Base-by-base conservation (phyloP, 345 rosid species). In the Linum usitatissimum region DNA sequence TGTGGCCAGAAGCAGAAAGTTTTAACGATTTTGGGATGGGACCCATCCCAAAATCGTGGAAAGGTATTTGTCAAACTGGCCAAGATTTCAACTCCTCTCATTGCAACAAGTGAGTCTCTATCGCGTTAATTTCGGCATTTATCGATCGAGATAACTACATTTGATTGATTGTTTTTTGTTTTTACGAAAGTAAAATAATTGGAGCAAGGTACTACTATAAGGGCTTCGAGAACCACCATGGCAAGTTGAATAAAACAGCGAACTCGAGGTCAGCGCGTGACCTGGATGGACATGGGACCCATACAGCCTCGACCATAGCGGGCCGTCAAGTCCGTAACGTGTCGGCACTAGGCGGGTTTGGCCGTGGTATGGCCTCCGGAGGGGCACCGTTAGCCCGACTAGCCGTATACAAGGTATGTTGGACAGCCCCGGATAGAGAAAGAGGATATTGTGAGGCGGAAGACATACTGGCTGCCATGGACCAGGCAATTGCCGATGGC, bases 1-100 rank as follows among this genome's bases (percentile, higher is more conserved):
- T 84, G 76, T 91, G 98, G 98, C 98, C 96, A 74, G 98, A 91
- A 69, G 86, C 94, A 55, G 57, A 63, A 61, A 88, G 98, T 53
- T 91, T 91, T 66, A 75, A 72, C 39, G 98, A 91, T 53, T 71
- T 77, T 61, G 91, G 88, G 40, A 82, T 91, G 91, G 86, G 84
- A 55, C 79, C 91, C 30, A 66, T 84, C 68, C 96, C 98, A 51
- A 70, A 82, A 78, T 83, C 88, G 76, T 91, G 98, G 94, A 91
- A 73, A 62, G 98, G 98, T 75, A 77, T 75, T 72, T 88, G 98
- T 80, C 91, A 84, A 80, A 66, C 73, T 51, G 91, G 97, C 10
- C 48, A 57, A 65, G 83, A 66, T 59, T 88, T 84, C 48, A 73
- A 88, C 71, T 73, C 88, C n/a, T 91, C 86, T 64, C 85, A 82